phyloP scores from a whole-genome alignment of 1,284 basidiomycete genomes.

The Tilletia setariae region DNA sequence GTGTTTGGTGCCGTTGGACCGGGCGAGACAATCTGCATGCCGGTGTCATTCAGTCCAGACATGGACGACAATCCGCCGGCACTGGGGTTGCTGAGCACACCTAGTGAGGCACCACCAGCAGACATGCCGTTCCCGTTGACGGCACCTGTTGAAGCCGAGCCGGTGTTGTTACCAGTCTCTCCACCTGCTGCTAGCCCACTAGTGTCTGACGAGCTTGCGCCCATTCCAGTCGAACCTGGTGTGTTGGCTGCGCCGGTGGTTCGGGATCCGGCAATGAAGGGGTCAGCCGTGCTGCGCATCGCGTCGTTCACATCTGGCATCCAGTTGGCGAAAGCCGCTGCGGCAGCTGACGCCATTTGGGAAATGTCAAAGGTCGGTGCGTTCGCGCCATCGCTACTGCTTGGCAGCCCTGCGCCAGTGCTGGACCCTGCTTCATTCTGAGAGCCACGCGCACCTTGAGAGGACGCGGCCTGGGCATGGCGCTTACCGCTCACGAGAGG shows the following conservation, averaged over 20 bases:
- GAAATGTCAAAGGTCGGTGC: neutral
- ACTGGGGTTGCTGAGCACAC: too few relatives aligned
- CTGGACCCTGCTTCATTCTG: neutral
- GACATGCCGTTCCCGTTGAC: too few relatives aligned
- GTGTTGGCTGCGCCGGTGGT: too few relatives aligned
- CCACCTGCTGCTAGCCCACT: too few relatives aligned
- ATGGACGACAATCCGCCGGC: too few relatives aligned
- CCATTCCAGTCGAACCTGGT: too few relatives aligned
- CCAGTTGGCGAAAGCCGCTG: constrained; percentile 9
- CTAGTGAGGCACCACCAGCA: too few relatives aligned
- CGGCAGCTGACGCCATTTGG: constrained; percentile 5
- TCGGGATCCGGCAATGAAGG: neutral
- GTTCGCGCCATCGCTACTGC: neutral
- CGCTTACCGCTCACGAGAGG: neutral
- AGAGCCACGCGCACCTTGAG: neutral
- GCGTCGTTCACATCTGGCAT: constrained; percentile 2
- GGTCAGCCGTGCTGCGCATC: constrained; percentile 1
- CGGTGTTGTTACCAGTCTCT: too few relatives aligned
- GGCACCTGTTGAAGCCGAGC: too few relatives aligned
- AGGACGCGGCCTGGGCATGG: too few relatives aligned
- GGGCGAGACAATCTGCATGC: constrained; percentile 2
- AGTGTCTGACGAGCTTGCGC: too few relatives aligned
- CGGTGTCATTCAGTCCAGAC: too few relatives aligned
- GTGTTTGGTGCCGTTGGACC: neutral
- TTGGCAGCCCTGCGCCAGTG: neutral